Percentiles rank a stretch among this genome's conserved stretches.
Conservation (phyloP, 768 basidiomycete species). For the Paxillus ammoniavirescens region DNA sequence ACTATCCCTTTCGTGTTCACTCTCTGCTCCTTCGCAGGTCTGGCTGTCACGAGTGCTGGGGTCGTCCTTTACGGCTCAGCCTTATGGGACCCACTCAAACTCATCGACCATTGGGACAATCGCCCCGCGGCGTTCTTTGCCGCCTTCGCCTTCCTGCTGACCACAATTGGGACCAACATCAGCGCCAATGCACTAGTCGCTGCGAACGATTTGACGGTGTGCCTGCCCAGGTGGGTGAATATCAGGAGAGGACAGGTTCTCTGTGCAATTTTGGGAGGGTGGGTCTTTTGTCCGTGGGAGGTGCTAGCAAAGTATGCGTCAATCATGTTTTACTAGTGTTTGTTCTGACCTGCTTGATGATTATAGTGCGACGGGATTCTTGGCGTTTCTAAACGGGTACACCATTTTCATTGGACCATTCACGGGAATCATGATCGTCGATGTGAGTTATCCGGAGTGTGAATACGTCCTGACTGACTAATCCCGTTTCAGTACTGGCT, state of each 20-base stretch:
- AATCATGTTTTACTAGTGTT: not conserved
- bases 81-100: conserved; percentile 72
- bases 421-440: conserved; percentile 66
- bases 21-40: conserved; percentile 73
- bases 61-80: conserved; percentile 61
- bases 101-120: conserved; percentile 83
- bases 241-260: conserved; percentile 77
- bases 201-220: conserved; percentile 84
- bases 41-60: conserved; percentile 78
- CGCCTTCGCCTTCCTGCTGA: conserved; percentile 60
- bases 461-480: not conserved
- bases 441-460: conserved; percentile 37
- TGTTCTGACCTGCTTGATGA: not conserved
- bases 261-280: conserved; percentile 79
- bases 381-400: conserved; percentile 80
- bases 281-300: conserved; percentile 87
- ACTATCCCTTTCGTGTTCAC: conserved; percentile 81
- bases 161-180: conserved; percentile 41
- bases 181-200: conserved; percentile 67
- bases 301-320: conserved; percentile 51
- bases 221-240: conserved; percentile 75
- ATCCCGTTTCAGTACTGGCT: conserved; percentile 65
- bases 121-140: conserved; percentile 85
- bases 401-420: conserved; percentile 87
- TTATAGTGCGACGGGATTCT: conserved; percentile 56